phyloP scores from a whole-genome alignment of 1,284 basidiomycete genomes.

The Tylopilus sp. region DNA sequence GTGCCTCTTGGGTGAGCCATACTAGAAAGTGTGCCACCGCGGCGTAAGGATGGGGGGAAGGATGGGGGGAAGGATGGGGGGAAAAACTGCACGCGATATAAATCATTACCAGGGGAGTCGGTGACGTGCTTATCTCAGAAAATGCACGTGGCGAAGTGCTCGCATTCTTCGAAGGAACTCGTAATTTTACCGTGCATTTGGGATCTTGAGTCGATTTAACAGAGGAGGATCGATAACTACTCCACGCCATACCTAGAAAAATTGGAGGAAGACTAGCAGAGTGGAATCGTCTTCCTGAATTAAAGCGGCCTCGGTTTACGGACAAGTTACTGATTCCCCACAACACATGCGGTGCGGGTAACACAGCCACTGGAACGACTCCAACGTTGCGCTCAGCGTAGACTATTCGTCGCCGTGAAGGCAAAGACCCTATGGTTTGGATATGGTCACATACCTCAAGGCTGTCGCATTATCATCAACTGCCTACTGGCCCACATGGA shows the following conservation, averaged over 20 bases:
- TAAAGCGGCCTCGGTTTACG: too few relatives aligned
- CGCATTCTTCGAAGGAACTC: too few relatives aligned
- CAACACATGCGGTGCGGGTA: not conserved
- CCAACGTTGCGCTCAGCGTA: too few relatives aligned
- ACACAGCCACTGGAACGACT: not conserved
- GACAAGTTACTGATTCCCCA: not conserved
- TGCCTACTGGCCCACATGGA: not conserved
- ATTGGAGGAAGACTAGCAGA: too few relatives aligned
- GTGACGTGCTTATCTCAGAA: not conserved
- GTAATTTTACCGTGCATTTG: too few relatives aligned
- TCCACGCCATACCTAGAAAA: too few relatives aligned
- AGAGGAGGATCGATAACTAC: too few relatives aligned
- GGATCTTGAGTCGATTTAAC: too few relatives aligned
- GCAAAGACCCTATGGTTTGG: not conserved
- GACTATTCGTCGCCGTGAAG: not conserved
- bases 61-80: too few relatives aligned
- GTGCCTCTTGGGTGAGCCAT: slow-evolving; percentile 13
- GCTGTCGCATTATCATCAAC: not conserved
- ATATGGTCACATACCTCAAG: not conserved
- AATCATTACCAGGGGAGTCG: not conserved
- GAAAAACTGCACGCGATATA: slow-evolving; percentile 1
- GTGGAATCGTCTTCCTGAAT: too few relatives aligned
- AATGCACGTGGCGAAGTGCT: too few relatives aligned
- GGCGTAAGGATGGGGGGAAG: not conserved
- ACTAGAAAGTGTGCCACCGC: not conserved